phyloP scores from a whole-genome alignment of 1,139 yeast species.

The Saccharomyces hybrid region DNA sequence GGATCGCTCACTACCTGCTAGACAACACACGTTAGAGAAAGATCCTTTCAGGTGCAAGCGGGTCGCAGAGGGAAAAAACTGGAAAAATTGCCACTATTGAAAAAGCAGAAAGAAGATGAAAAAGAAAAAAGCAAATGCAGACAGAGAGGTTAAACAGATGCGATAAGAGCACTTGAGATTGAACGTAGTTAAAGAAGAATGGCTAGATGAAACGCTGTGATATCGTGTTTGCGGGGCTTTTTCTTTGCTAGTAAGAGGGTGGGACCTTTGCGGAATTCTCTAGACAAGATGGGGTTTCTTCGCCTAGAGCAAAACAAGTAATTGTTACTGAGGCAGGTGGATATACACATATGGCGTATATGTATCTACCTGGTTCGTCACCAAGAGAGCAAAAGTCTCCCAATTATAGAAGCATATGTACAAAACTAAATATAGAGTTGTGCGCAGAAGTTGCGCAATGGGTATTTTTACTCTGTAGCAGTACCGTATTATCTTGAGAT shows the following conservation, averaged over 20 bases:
- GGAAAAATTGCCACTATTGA: background rate
- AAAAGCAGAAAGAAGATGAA: background rate
- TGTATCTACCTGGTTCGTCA: background rate
- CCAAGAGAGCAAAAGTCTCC: background rate
- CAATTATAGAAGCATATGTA: background rate
- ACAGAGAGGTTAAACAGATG: background rate
- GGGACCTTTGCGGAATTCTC: background rate
- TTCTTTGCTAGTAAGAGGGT: background rate
- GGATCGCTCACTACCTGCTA: background rate
- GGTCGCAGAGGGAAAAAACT: background rate
- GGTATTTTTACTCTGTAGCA: background rate
- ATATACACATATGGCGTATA: background rate
- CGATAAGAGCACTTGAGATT: background rate
- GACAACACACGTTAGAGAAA: background rate
- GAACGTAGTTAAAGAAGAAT: background rate
- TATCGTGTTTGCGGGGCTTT: background rate
- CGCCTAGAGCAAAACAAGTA: background rate
- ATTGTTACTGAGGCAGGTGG: background rate
- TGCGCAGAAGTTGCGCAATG: background rate
- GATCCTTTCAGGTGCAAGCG: background rate
- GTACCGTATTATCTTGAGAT: background rate
- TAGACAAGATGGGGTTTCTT: background rate
- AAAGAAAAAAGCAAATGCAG: background rate
- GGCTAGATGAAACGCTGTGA: background rate
- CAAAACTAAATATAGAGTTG: background rate